Base-by-base conservation (phyloP, 2,329 filamentous ascomycete species). In the Tolypocladium endophyticum region DNA sequence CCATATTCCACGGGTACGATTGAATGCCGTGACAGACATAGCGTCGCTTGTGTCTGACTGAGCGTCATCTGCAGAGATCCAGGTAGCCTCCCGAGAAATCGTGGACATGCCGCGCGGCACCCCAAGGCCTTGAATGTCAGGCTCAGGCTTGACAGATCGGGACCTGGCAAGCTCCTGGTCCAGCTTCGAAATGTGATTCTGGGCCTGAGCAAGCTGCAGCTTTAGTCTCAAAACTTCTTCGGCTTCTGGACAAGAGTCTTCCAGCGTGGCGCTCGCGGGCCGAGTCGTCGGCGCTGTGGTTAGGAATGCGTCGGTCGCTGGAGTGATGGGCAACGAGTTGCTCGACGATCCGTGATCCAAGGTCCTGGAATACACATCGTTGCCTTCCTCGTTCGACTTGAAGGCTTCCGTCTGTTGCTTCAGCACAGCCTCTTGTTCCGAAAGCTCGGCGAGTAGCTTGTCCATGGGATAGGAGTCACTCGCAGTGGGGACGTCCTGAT, bases 91-190 rank as follows among this genome's bases (percentile, higher is more conserved):
- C 23, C 73, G 73, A 33, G 69, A 62, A 52, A 58, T 39, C 8
- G 64, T 61, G 9, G 64, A 57, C 36, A 67, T 60, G 55, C 60
- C 60, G 18, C 68, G 66, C 14, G 61, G 53, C 36, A 64, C 62
- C 20, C 64, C 64, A 41, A 67, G 61, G 43, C 56, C 50, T 28
- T 65, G 59, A 3, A 60, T 25, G 1, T 74, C 69, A 3, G 66
- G 60, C 2, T 84, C 87, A 58, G 82, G 77, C 66, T 83, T 85
- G 39, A 77, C 77, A 59, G 84, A 80, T 36, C 85, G 84, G 30
- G 79, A 85, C 63, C 88, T 84, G 45, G 84, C 80, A 61, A 90
- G 79, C 74, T 91, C 87, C 58, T 89, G 81, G 60, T 89, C 87
- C 69, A 92, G 85, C 60, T 83, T 86, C 54, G 81, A 82, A 67